phyloP scores from a whole-genome alignment of 2,329 filamentous ascomycete species.

The Orbilia oligospora region DNA sequence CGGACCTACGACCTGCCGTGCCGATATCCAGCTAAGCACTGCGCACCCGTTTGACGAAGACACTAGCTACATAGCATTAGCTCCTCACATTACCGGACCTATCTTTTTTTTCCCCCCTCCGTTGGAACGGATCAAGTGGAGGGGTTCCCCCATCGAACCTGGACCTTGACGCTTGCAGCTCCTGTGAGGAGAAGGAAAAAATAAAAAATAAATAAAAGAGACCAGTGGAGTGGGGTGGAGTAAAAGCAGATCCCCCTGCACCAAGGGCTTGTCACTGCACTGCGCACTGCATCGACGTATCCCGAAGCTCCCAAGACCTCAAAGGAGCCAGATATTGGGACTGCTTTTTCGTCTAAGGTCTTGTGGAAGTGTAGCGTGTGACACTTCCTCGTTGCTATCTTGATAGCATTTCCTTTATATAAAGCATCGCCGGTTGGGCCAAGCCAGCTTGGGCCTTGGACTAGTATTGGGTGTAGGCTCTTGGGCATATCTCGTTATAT shows the following conservation, averaged over 20 bases:
- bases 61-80: constrained; percentile 27
- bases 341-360: constrained; percentile 33
- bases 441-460: constrained; percentile 2
- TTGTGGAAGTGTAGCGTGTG: constrained; percentile 49
- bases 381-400: constrained; percentile 25
- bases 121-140: constrained; percentile 53
- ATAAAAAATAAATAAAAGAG: too few relatives aligned
- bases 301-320: constrained; percentile 40
- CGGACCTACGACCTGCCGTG: constrained; percentile 32
- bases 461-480: constrained; percentile 2
- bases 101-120: constrained; percentile 30
- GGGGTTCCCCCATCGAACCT: constrained; percentile 39
- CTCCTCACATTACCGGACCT: constrained; percentile 20
- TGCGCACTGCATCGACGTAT: constrained; percentile 19
- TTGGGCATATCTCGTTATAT: constrained; percentile 7
- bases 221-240: constrained; percentile 2
- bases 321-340: constrained; percentile 42
- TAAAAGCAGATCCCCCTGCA: constrained; percentile 24
- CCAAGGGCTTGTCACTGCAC: constrained; percentile 41
- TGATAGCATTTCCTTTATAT: constrained; percentile 1
- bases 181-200: constrained; percentile 26
- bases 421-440: constrained; percentile 21
- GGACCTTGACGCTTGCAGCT: constrained; percentile 32
- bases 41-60: constrained; percentile 45
- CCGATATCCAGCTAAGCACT: constrained; percentile 20